Conservation (phyloP, 805 yeast species). For the Saitoella complicata region DNA sequence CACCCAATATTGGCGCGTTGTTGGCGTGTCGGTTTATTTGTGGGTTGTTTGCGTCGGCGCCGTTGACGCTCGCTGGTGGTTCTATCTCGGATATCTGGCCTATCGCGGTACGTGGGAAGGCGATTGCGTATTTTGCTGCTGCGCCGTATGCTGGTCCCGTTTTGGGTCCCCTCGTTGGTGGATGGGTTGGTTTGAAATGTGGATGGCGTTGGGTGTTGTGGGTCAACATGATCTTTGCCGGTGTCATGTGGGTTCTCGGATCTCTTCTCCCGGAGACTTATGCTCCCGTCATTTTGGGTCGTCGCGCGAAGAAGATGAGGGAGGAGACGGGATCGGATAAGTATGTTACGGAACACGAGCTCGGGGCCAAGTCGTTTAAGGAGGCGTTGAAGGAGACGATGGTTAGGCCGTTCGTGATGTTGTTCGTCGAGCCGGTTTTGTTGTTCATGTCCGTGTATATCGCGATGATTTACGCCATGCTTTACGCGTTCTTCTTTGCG, state of each 20-base stretch:
- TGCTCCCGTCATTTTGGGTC: conserved; percentile 69
- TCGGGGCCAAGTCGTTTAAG: conserved; percentile 46
- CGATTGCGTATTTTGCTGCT: conserved; percentile 36
- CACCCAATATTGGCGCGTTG: conserved; percentile 44
- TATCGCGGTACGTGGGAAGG: conserved; percentile 29
- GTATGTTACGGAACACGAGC: conserved; percentile 88
- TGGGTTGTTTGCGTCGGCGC: conserved; percentile 49
- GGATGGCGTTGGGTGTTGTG: conserved; percentile 49
- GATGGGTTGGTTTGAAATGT: conserved; percentile 51
- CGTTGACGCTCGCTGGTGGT: conserved; percentile 35
- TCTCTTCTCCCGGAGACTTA: conserved; percentile 65
- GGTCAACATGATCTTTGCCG: conserved; percentile 89
- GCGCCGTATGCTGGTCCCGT: conserved; percentile 42
- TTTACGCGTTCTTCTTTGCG: conserved; percentile 89
- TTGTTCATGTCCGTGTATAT: conserved; percentile 74
- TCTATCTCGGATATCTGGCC: conserved; percentile 34
- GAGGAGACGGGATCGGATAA: conserved; percentile 68
- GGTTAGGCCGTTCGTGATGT: conserved; percentile 51
- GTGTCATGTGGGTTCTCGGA: conserved; percentile 57
- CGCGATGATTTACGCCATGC: conserved; percentile 74
- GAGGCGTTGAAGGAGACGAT: conserved; percentile 57
- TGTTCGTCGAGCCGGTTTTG: conserved; percentile 72
- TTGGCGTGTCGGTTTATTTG: conserved; percentile 63
- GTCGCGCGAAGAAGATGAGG: conserved; percentile 51
- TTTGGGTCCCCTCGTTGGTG: conserved; percentile 42